phyloP scores from a whole-genome alignment of 1,139 yeast genomes.

The Blastobotrys apis region DNA sequence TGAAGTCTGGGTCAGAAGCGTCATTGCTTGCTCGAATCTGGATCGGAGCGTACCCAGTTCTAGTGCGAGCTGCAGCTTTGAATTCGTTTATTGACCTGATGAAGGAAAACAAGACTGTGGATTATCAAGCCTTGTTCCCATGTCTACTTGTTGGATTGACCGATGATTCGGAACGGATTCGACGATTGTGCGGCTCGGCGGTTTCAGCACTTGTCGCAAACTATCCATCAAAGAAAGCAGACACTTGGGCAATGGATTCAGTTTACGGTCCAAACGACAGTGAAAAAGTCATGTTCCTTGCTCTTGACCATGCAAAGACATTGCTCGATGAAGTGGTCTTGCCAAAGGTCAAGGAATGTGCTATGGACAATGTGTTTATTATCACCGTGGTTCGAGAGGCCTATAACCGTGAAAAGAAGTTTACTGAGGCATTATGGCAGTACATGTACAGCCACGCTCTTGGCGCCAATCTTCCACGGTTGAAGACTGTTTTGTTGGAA shows the following conservation, averaged over 20 bases:
- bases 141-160: slow-evolving; percentile 29
- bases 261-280: slow-evolving; percentile 46
- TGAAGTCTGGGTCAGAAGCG: slow-evolving; percentile 18
- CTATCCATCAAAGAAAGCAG: slow-evolving; percentile 41
- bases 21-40: slow-evolving; percentile 35
- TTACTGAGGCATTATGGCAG: slow-evolving; percentile 35
- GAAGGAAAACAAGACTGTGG: slow-evolving; percentile 20
- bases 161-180: slow-evolving; percentile 33
- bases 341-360: slow-evolving; percentile 38
- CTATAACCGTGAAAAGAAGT: slow-evolving; percentile 22
- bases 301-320: slow-evolving; percentile 58
- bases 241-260: slow-evolving; percentile 37
- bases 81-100: slow-evolving; percentile 23
- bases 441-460: slow-evolving; percentile 51
- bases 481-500: slow-evolving; percentile 42
- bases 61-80: slow-evolving; percentile 32
- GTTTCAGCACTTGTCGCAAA: slow-evolving; percentile 36
- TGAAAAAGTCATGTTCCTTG: slow-evolving; percentile 49
- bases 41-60: slow-evolving; percentile 29
- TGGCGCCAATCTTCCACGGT: slow-evolving; percentile 42
- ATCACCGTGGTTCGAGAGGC: slow-evolving; percentile 34
- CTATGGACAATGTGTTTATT: slow-evolving; percentile 45
- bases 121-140: slow-evolving; percentile 36
- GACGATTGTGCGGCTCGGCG: slow-evolving; percentile 40
- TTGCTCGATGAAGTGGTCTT: slow-evolving; percentile 45